phyloP scores from a whole-genome alignment of 163 green algal species.

The Chlamydomonas reinhardtii region DNA sequence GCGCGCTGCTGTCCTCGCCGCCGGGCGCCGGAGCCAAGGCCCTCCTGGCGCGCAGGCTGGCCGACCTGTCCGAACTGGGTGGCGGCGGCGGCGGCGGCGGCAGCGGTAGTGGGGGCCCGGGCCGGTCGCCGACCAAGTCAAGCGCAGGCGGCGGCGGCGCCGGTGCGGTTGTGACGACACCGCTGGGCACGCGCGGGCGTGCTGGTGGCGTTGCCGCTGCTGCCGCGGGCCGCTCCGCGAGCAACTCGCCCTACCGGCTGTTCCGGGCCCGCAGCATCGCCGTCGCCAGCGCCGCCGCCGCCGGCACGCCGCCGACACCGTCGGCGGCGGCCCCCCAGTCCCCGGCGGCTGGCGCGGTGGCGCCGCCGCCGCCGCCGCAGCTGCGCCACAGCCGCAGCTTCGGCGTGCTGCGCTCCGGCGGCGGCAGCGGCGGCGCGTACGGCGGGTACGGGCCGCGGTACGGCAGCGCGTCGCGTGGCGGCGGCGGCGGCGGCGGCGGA shows the following conservation, averaged over 20 bases:
- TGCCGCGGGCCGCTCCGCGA: not conserved
- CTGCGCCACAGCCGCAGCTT: conserved; percentile 34
- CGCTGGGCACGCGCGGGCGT: not conserved
- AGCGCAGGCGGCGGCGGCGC: too few species aligned
- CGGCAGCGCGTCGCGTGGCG: too few species aligned
- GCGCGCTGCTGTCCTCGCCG: too few species aligned
- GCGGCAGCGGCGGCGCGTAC: not conserved
- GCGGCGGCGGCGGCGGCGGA: too few species aligned
- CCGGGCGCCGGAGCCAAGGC: too few species aligned
- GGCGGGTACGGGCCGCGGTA: too few species aligned
- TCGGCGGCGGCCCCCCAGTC: not conserved
- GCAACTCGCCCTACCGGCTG: not conserved
- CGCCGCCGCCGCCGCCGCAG: not conserved
- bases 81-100: too few species aligned
- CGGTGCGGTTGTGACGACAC: too few species aligned
- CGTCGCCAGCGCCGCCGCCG: not conserved
- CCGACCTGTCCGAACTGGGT: not conserved
- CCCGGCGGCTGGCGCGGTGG: too few species aligned
- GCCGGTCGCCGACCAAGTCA: too few species aligned
- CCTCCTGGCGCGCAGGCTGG: not conserved
- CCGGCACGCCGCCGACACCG: not conserved
- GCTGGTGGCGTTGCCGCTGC: too few species aligned
- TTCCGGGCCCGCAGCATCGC: not conserved
- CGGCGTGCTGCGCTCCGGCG: conserved; percentile 14
- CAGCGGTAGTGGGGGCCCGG: too few species aligned